Percentiles rank a stretch among this genome's conserved stretches.
Conservation (phyloP, 1,284 basidiomycete species). For the Xanthoconium separans region DNA sequence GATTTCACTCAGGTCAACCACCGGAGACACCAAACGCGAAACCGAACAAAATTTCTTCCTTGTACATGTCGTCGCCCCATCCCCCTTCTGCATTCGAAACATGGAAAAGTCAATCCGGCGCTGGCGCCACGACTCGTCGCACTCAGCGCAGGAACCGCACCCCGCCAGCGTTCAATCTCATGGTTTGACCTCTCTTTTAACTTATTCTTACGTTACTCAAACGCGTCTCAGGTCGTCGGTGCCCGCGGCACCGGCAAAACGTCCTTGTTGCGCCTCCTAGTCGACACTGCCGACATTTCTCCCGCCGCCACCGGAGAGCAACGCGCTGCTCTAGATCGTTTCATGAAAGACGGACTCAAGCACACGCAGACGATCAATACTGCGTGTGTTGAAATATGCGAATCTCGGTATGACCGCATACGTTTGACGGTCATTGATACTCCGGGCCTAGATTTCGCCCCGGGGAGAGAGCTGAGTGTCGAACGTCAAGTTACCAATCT, state of each 20-base stretch:
- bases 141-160: constrained; percentile 59
- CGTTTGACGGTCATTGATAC: constrained; percentile 78
- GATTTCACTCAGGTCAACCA: constrained; percentile 41
- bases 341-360: constrained; percentile 56
- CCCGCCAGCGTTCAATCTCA: constrained; percentile 80
- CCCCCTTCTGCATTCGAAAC: constrained; percentile 60
- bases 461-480: constrained; percentile 69
- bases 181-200: constrained; percentile 45
- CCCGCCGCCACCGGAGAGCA: constrained; percentile 69
- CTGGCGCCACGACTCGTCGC: constrained; percentile 45
- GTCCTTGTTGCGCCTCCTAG: constrained; percentile 62
- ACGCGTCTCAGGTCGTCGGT: constrained; percentile 60
- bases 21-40: constrained; percentile 34
- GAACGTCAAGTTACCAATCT: constrained; percentile 71
- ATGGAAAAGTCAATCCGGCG: constrained; percentile 39
- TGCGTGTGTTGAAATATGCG: constrained; percentile 73
- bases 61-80: constrained; percentile 61
- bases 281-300: constrained; percentile 77
- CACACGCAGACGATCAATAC: constrained; percentile 61
- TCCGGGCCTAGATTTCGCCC: constrained; percentile 71
- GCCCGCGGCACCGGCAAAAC: constrained; percentile 79
- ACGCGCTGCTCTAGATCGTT: constrained; percentile 56
- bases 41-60: constrained; percentile 56
- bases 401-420: constrained; percentile 73
- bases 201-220: neutral